A percentile compares a stretch with the other conserved stretches of the same genome.
These are phyloP conservation scores for Xylaria nigripes DNA, from an alignment of 495 filamentous ascomycete species.

Conservation along the genomic window DNA sequence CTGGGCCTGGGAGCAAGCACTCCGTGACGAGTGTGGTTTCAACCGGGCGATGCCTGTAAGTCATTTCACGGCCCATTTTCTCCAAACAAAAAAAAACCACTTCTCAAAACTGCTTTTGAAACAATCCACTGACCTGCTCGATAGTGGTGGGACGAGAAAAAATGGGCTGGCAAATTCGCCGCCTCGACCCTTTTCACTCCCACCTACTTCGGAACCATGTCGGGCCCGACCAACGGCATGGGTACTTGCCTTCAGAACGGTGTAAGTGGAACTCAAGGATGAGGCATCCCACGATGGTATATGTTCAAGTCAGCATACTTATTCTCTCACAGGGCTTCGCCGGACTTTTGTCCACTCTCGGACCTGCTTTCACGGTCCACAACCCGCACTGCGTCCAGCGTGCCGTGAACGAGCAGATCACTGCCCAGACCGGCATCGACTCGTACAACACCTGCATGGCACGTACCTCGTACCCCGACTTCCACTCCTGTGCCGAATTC, in stretches of 20 bases:
- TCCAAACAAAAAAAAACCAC: background rate
- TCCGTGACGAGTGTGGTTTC: conserved; percentile 60
- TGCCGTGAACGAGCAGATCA: conserved; percentile 25
- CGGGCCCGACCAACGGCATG: conserved; percentile 23
- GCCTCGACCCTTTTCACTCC: conserved; percentile 29
- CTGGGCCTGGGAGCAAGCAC: conserved; percentile 50
- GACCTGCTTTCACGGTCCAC: conserved; percentile 24
- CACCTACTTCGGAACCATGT: conserved; percentile 24
- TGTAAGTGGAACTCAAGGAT: conserved; percentile 26
- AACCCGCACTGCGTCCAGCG: conserved; percentile 30
- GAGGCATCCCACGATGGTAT: background rate
- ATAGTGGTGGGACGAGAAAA: conserved; percentile 37
- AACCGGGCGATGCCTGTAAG: conserved; percentile 29
- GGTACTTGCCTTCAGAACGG: conserved; percentile 24
- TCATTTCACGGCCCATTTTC: background rate
- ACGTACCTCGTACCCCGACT: conserved; percentile 25
- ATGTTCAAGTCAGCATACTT: background rate
- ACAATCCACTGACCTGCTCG: background rate
- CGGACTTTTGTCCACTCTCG: conserved; percentile 27
- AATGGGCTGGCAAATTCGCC: conserved; percentile 28
- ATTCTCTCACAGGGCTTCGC: conserved; percentile 20
- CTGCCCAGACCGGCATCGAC: conserved; percentile 18
- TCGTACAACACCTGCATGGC: conserved; percentile 23
- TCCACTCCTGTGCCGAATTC: conserved; percentile 28
- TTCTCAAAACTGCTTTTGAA: background rate